A percentile compares a stretch with the other conserved stretches of the same genome.
Evolutionary conservation across 306 rosid genomes (phyloP).

Genomic region (Myrica gale): DNA sequence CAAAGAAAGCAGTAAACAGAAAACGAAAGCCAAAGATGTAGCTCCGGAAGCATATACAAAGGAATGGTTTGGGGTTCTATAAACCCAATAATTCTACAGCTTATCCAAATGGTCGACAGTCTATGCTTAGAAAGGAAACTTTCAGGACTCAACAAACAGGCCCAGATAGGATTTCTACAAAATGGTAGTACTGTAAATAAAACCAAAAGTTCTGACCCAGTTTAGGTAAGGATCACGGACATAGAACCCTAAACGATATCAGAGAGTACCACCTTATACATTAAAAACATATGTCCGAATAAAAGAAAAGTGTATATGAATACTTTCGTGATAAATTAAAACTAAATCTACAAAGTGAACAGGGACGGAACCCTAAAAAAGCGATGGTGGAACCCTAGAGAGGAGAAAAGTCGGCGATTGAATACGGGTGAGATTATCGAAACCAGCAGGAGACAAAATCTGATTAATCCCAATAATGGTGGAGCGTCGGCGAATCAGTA

Average conservation of each 20-base stretch:
- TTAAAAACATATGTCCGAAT: slow-evolving; percentile 13
- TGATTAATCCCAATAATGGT: slow-evolving; percentile 42
- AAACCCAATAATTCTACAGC: background rate
- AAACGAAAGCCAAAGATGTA: slow-evolving; percentile 17
- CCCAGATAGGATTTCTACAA: slow-evolving; percentile 22
- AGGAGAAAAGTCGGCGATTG: slow-evolving; percentile 14
- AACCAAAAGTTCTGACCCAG: slow-evolving; percentile 18
- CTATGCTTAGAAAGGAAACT: slow-evolving; percentile 22
- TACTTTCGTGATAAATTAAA: background rate
- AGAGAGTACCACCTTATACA: slow-evolving; percentile 23
- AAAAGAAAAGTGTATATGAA: slow-evolving; percentile 3
- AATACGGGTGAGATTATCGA: slow-evolving; percentile 35
- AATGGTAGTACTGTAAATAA: slow-evolving; percentile 8
- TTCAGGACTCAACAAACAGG: slow-evolving; percentile 24
- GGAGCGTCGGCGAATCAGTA: slow-evolving; percentile 53
- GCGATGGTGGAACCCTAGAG: slow-evolving; percentile 8
- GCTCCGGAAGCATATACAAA: slow-evolving; percentile 1
- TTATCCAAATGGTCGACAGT: slow-evolving; percentile 16
- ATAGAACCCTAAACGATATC: slow-evolving; percentile 36
- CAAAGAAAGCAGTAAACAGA: slow-evolving; percentile 23
- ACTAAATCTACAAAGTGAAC: slow-evolving; percentile 27
- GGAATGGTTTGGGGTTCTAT: background rate
- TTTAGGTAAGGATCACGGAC: slow-evolving; percentile 20
- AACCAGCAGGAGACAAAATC: slow-evolving; percentile 41
- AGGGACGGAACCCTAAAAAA: slow-evolving; percentile 39